Conservation (phyloP, 2,329 filamentous ascomycete species). For the Aspergillus sp. region DNA sequence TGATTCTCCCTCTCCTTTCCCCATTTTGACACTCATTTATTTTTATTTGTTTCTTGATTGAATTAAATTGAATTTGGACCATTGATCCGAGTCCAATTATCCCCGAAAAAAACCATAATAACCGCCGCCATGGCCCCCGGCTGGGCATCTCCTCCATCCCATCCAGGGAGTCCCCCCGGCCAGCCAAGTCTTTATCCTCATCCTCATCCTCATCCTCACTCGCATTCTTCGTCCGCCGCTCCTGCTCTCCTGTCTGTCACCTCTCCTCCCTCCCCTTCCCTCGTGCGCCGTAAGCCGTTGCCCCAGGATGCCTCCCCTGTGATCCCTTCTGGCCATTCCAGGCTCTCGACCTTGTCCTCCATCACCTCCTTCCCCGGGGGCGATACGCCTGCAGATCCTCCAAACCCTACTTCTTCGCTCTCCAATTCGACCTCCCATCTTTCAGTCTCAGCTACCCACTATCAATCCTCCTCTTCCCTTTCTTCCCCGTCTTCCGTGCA, state of each 20-base stretch:
- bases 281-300: slow-evolving; percentile 55
- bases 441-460: slow-evolving; percentile 3
- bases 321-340: slow-evolving; percentile 18
- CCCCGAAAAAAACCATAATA: slow-evolving; percentile 6
- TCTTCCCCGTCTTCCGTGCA: slow-evolving; percentile 26
- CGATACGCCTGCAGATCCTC: slow-evolving; percentile 21
- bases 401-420: slow-evolving; percentile 1
- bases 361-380: slow-evolving; percentile 24
- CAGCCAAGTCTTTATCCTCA: slow-evolving; percentile 19
- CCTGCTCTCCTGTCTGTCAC: slow-evolving; percentile 13
- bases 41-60: slow-evolving; percentile 8
- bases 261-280: slow-evolving; percentile 43
- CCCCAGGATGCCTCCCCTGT: slow-evolving; percentile 52
- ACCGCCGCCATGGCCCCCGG: slow-evolving; percentile 18
- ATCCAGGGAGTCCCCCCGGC: slow-evolving; percentile 15
- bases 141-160: slow-evolving; percentile 18
- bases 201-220: slow-evolving; percentile 14
- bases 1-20: slow-evolving; percentile 18
- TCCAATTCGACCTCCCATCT: neutral
- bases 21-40: neutral
- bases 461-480: slow-evolving; percentile 20
- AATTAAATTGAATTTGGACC: too few relatives aligned
- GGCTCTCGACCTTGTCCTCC: slow-evolving; percentile 22
- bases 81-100: neutral
- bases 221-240: slow-evolving; percentile 14